Percentiles rank a stretch among this genome's conserved stretches.
phyloP scores from a whole-genome alignment of 495 filamentous ascomycete species.

The Beverwykella pulmonaria region DNA sequence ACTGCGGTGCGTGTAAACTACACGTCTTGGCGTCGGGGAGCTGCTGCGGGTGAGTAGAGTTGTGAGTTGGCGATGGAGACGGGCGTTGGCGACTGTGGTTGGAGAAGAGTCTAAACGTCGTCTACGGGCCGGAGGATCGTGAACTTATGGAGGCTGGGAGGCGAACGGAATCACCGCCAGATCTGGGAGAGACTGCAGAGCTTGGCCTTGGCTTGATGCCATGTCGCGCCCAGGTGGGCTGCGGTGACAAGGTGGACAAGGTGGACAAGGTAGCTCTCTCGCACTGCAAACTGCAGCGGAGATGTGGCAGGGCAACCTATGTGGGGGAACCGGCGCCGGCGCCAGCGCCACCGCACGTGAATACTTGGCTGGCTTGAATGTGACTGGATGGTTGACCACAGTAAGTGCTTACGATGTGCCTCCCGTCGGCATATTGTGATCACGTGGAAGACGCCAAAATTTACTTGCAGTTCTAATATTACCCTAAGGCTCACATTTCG shows the following conservation, averaged over 20 bases:
- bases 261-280: background rate
- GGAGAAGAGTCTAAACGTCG: background rate
- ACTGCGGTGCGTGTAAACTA: constrained; percentile 24
- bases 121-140: background rate
- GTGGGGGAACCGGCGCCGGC: background rate
- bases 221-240: constrained; percentile 21
- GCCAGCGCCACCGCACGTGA: background rate
- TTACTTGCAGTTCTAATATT: too few species aligned
- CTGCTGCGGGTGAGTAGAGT: background rate
- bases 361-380: background rate
- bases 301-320: background rate
- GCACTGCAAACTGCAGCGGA: background rate
- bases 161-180: constrained; percentile 18
- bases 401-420: too few species aligned
- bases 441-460: too few species aligned
- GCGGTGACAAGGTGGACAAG: constrained; percentile 7
- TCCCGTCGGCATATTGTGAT: too few species aligned
- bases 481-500: too few species aligned
- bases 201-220: constrained; percentile 36
- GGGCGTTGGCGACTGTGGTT: constrained; percentile 8
- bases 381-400: too few species aligned
- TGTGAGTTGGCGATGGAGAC: background rate
- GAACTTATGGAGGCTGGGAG: constrained; percentile 1
- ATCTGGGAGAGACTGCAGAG: constrained; percentile 22
- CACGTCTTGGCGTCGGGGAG: constrained; percentile 28